Evolutionary conservation across 148 eudicot species (phyloP).

Genomic region (Euryodendron excelsum): DNA sequence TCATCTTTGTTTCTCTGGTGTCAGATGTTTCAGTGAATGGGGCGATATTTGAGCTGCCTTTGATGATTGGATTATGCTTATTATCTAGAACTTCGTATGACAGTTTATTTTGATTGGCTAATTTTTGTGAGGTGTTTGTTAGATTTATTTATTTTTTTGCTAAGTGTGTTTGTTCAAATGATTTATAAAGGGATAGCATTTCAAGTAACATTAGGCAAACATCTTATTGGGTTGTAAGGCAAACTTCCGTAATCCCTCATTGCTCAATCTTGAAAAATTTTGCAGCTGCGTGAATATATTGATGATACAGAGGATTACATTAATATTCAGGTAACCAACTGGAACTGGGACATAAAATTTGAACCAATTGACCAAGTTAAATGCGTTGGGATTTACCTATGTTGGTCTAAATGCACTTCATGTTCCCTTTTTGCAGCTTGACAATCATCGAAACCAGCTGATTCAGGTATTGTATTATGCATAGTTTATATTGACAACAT

Average conservation of each 20-base stretch:
- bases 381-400: neutral
- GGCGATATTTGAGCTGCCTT: no score
- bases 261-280: neutral
- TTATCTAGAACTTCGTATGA: no score
- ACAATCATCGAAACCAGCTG: slow-evolving; percentile 76
- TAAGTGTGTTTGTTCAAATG: no score
- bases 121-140: no score
- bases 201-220: no score
- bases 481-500: neutral
- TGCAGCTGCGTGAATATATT: slow-evolving; percentile 77
- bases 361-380: neutral
- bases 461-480: slow-evolving; percentile 43
- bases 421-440: slow-evolving; percentile 51
- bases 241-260: neutral
- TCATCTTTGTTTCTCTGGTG: no score
- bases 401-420: slow-evolving; percentile 11
- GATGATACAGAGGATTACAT: slow-evolving; percentile 84
- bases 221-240: no score
- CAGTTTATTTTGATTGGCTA: no score
- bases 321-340: slow-evolving; percentile 56
- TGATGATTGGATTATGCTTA: no score
- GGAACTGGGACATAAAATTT: neutral
- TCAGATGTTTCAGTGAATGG: no score
- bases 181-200: no score
- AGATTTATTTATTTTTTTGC: neutral